phyloP scores from a whole-genome alignment of 257 asterid genomes.

The Penstemon newberryi region DNA sequence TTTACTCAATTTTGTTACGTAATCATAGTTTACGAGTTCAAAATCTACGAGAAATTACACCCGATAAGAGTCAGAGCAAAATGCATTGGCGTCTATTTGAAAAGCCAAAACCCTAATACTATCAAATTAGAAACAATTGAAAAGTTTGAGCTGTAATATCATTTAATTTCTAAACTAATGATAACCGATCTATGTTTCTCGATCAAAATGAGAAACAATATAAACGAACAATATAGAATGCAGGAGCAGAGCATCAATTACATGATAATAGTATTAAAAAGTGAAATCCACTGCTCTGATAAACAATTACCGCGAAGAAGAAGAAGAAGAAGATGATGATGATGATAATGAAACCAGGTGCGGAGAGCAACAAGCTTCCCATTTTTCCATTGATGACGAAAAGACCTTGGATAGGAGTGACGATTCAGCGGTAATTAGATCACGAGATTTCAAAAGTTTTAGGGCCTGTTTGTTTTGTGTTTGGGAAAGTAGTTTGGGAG shows the following conservation, averaged over 20 bases:
- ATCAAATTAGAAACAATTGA: too few relatives aligned
- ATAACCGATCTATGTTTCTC: background rate
- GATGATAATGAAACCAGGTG: background rate
- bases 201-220: slow-evolving; percentile 2
- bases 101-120: background rate
- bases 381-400: background rate
- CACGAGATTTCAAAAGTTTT: too few relatives aligned
- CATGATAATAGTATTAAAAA: background rate
- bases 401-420: background rate
- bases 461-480: too few relatives aligned
- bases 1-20: background rate
- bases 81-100: background rate
- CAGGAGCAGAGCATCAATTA: slow-evolving; percentile 11
- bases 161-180: background rate
- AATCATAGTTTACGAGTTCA: background rate
- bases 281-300: background rate
- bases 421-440: background rate
- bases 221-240: slow-evolving; percentile 7
- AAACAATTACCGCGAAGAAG: background rate
- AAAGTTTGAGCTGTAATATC: background rate
- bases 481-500: too few relatives aligned
- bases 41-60: background rate
- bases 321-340: background rate
- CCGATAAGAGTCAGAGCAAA: background rate
- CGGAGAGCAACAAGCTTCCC: background rate